These are phyloP conservation scores for Hypoxylon sp. DNA, from an alignment of 2,329 filamentous ascomycete species.

Conservation along the genomic window DNA sequence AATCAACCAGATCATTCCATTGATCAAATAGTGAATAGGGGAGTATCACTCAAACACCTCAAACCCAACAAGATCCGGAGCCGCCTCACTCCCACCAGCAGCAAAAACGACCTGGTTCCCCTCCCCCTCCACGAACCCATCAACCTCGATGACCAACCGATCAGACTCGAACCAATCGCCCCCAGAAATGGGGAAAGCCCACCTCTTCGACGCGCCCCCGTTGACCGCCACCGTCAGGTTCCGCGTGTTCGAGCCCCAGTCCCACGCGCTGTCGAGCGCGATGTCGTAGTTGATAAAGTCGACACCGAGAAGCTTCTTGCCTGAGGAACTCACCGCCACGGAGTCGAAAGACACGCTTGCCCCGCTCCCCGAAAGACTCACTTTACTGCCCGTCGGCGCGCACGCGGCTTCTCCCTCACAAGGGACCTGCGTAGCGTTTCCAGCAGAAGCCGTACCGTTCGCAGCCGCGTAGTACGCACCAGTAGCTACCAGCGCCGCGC, in stretches of 20 bases:
- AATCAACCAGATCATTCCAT: too few relatives aligned
- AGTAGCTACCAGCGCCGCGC: constrained; percentile 33
- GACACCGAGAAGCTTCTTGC: constrained; percentile 54
- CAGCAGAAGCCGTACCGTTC: constrained; percentile 49
- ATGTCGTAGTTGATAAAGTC: constrained; percentile 64
- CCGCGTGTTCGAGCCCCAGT: constrained; percentile 56
- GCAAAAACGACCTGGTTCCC: constrained; percentile 52
- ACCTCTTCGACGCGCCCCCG: constrained; percentile 50
- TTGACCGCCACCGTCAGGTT: constrained; percentile 62
- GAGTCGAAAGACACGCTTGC: constrained; percentile 50
- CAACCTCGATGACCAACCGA: constrained; percentile 54
- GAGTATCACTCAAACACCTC: constrained; percentile 48
- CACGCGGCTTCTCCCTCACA: constrained; percentile 52
- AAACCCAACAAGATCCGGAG: constrained; percentile 56
- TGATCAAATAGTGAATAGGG: too few relatives aligned
- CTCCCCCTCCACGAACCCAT: constrained; percentile 54
- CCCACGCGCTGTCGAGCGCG: constrained; percentile 53
- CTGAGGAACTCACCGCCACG: constrained; percentile 43
- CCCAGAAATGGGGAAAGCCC: constrained; percentile 60
- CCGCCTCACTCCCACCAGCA: constrained; percentile 42
- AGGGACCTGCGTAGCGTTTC: constrained; percentile 45
- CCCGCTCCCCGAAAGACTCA: constrained; percentile 49
- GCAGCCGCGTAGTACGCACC: constrained; percentile 53
- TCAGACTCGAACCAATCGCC: constrained; percentile 61
- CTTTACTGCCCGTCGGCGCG: constrained; percentile 53